These are phyloP conservation scores for Colletotrichum somersetense DNA, from an alignment of 2,329 filamentous ascomycete genomes.

Conservation along the genomic window DNA sequence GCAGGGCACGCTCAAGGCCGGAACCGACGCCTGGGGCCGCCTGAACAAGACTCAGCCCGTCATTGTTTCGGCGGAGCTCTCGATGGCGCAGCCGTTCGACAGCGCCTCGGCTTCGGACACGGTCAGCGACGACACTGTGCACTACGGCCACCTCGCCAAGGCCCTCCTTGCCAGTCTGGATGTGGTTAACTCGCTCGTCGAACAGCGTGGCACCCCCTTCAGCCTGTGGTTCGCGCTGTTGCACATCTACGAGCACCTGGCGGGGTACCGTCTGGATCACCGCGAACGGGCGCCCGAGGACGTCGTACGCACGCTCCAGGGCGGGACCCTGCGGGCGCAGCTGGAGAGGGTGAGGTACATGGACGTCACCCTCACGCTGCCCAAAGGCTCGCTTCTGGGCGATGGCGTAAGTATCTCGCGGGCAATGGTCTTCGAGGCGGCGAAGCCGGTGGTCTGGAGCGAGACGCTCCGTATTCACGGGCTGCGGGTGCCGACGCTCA, in stretches of 20 bases:
- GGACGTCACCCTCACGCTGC: slow-evolving; percentile 67
- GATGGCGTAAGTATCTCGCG: slow-evolving; percentile 65
- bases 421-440: slow-evolving; percentile 40
- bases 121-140: slow-evolving; percentile 77
- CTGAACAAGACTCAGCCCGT: slow-evolving; percentile 70
- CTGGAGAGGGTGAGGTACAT: slow-evolving; percentile 57
- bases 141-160: slow-evolving; percentile 81
- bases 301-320: slow-evolving; percentile 11
- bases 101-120: slow-evolving; percentile 70
- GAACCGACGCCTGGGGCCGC: slow-evolving; percentile 77
- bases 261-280: slow-evolving; percentile 44
- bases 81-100: slow-evolving; percentile 67
- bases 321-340: slow-evolving; percentile 45
- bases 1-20: slow-evolving; percentile 66
- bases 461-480: slow-evolving; percentile 64
- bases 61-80: slow-evolving; percentile 70
- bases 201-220: neutral
- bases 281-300: slow-evolving; percentile 31
- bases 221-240: slow-evolving; percentile 48
- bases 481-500: slow-evolving; percentile 74
- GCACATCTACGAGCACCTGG: slow-evolving; percentile 51
- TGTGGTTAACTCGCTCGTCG: slow-evolving; percentile 38
- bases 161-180: slow-evolving; percentile 65
- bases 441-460: slow-evolving; percentile 35
- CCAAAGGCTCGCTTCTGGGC: slow-evolving; percentile 78